Evolutionary conservation across 371 early-diverging fungal genomes (phyloP).

Genomic region (Rhizomucor pusillus): DNA sequence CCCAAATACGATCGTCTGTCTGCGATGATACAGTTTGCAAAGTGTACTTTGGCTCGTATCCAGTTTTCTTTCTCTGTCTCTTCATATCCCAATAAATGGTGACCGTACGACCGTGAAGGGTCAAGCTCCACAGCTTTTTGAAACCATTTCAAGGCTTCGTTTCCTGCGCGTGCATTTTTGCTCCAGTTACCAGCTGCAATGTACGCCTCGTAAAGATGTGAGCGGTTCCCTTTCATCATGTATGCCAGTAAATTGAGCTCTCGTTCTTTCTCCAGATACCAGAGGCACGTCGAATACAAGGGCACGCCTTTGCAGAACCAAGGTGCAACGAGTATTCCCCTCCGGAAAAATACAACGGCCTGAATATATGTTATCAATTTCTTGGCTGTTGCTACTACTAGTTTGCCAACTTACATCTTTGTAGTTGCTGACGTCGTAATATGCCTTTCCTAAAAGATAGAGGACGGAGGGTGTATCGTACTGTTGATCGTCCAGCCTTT

Average conservation of each 20-base stretch:
- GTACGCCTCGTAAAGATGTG: slow-evolving; percentile 36
- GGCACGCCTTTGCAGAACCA: slow-evolving; percentile 45
- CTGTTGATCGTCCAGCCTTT: slow-evolving; percentile 36
- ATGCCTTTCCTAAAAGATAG: slow-evolving; percentile 33
- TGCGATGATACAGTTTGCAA: slow-evolving; percentile 27
- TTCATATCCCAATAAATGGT: slow-evolving; percentile 39
- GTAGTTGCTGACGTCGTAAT: slow-evolving; percentile 38
- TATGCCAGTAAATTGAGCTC: slow-evolving; percentile 42
- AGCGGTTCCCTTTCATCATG: slow-evolving; percentile 33
- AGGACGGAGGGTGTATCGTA: slow-evolving; percentile 40
- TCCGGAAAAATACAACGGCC: slow-evolving; percentile 36
- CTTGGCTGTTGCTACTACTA: too few species aligned
- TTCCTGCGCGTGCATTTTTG: slow-evolving; percentile 24
- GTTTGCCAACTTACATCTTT: slow-evolving; percentile 22
- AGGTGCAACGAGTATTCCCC: slow-evolving; percentile 31
- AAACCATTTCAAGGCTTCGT: slow-evolving; percentile 37
- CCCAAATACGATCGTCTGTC: slow-evolving; percentile 33
- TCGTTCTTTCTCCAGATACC: slow-evolving; percentile 35
- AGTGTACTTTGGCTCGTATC: slow-evolving; percentile 33
- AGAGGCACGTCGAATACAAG: slow-evolving; percentile 39
- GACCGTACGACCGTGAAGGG: slow-evolving; percentile 32
- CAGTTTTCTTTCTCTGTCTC: slow-evolving; percentile 33
- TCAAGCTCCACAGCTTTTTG: slow-evolving; percentile 33
- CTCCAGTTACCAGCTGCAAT: slow-evolving; percentile 46
- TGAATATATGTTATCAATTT: too few species aligned